Base-by-base conservation (phyloP, 2,329 filamentous ascomycete species). In the Talaromyces rugulosus region DNA sequence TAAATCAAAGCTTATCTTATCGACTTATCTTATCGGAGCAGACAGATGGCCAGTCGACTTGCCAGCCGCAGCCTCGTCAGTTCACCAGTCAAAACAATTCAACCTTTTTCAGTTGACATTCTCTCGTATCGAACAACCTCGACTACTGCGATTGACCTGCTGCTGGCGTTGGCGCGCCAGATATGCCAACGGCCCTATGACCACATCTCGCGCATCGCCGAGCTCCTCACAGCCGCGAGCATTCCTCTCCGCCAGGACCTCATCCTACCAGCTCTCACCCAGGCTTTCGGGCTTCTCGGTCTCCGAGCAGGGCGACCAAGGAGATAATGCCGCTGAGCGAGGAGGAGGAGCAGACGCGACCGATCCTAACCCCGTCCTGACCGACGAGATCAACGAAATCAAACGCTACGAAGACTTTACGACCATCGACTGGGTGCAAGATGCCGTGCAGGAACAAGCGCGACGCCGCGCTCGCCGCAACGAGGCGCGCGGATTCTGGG, bases 381-480 rank as follows among this genome's bases (percentile, higher is more conserved):
- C 92, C 64, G 93, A 98, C 72, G 95, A 99, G 79, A 96, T 99
- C 72, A 93, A 90, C 30, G 90, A 97, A 81, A 98, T 99, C 74
- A 97, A 97, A 80, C 86, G 94, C 79, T 99, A 99, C 79, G 95
- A 96, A 84, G 95, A 99, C 78, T 99, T 99, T 74, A 96, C 93
- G 5, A 99, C 95, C 0, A 80, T 82, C 86, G 95, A 99, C 77
- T 99, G 95, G 95, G 94, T 99, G 0, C 94, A 99, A 75, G 95
- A 99, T 84, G 93, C 94, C 11, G 89, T 92, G 36, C 89, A 93
- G 66, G 95, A 97, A 75, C 91, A 96, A 74, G 81, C 91, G 54
- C 87, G 93, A 60, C 87, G 94, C 64, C 91, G 91, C 70, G 85
- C 89, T 55, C 85, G 89, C 68, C 85, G 90, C 70, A 88, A 87